Evolutionary conservation across 371 early-diverging fungal genomes (phyloP), one percentile per base, ranked within the genome.

Genomic region (Dentiscutata heterogama): DNA sequence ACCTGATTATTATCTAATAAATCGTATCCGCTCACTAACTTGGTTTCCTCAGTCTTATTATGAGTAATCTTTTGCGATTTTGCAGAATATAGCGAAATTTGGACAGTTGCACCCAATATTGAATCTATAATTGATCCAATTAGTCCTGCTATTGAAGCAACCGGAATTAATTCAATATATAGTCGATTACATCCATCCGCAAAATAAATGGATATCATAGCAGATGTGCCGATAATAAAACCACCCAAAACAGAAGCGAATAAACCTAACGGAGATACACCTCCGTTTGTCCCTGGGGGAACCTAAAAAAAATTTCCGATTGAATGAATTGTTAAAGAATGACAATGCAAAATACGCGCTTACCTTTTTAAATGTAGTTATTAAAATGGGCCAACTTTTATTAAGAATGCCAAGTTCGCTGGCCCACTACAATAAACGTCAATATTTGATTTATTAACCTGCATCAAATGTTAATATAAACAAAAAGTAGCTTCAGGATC

Each of bases 211-310:
- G 88, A 86, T 20, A 93, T 13, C 0, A 92, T 87, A 5, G 92
- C 95, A 0, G 89, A 83, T 8, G 93, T 63, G 0, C 96, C 97
- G 25, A 96, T 89, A 16, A 91, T 63, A 13, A 90, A 85, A 16
- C 97, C 97, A 25, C 97, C 97, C 8, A 89, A 91, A 42, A 93
- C 63, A 13, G 94, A 94, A 11, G 94, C 94, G 1, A 86, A 86
- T 46, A 93, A 74, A 1, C 95, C 95, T 29, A 94, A 82, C 25
- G 87, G 86, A 14, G 93, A 91, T 1, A 94, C 87, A 5, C 94
- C 97, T 20, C 97, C 97, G 85, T 96, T 97, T 8, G 97, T 97
- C 5, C 97, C 97, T 51, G 94, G 94, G 1, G 97, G 97, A 2
- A 97, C 96, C 54, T 85, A 82, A 54, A 86, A 79, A 27, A 22